Conservation (phyloP, 2,329 filamentous ascomycete species). For the Colletotrichum liaoningense region DNA sequence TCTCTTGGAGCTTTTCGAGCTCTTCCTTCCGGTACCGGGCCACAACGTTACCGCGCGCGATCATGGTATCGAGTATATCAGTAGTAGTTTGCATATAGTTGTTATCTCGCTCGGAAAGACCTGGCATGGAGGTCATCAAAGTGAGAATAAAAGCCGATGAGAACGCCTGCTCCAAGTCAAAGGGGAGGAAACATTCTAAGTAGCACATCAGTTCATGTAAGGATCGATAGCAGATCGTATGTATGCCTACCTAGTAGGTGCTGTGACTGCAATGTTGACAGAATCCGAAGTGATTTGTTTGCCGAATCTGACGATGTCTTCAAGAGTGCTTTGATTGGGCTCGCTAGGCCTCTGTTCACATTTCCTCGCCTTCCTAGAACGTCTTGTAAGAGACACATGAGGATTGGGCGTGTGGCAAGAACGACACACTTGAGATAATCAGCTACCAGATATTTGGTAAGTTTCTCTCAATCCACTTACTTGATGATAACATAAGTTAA, state of each 20-base stretch:
- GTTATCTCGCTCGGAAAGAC: not conserved
- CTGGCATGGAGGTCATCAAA: not conserved
- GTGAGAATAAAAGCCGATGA: slow-evolving; percentile 11
- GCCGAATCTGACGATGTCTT: slow-evolving; percentile 22
- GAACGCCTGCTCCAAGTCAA: slow-evolving; percentile 26
- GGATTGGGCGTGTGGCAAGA: slow-evolving; percentile 9
- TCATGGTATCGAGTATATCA: slow-evolving; percentile 3
- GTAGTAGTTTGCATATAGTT: not conserved
- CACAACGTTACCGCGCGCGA: slow-evolving; percentile 4
- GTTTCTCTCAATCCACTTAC: not conserved
- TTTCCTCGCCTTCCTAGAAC: slow-evolving; percentile 2
- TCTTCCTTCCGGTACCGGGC: slow-evolving; percentile 16
- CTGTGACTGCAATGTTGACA: slow-evolving; percentile 8
- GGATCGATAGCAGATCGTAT: rapidly evolving
- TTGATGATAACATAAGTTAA: slow-evolving; percentile 26
- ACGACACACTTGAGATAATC: slow-evolving; percentile 2
- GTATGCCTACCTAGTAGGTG: not conserved
- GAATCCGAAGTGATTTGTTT: slow-evolving; percentile 14
- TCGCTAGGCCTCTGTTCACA: slow-evolving; percentile 1
- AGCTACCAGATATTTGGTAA: not conserved
- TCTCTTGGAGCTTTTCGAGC: slow-evolving; percentile 19
- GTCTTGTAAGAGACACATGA: slow-evolving; percentile 15
- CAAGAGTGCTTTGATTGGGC: slow-evolving; percentile 13
- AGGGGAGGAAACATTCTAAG: slow-evolving; percentile 8
- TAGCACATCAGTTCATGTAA: not conserved